phyloP scores from a whole-genome alignment of 371 early-diverging fungal species.

The Mucor circinelloides region DNA sequence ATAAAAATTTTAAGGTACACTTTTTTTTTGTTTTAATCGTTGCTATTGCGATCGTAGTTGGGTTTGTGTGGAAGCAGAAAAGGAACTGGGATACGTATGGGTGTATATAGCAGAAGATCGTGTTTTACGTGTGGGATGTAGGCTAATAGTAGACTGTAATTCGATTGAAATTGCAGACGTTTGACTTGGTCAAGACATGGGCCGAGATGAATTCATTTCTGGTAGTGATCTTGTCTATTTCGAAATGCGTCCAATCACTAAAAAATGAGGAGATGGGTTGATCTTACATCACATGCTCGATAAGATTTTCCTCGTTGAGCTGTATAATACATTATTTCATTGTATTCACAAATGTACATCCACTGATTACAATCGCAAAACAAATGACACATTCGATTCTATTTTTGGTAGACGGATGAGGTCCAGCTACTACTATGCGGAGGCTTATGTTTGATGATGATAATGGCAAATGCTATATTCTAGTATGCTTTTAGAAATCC shows the following conservation, averaged over 20 bases:
- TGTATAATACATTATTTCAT: neutral
- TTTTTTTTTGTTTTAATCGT: neutral
- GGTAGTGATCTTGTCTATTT: neutral
- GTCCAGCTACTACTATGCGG: neutral
- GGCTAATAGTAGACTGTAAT: neutral
- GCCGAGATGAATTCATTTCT: neutral
- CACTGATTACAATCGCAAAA: neutral
- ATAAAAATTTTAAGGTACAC: conserved; percentile 1
- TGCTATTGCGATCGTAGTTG: neutral
- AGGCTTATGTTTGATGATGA: neutral
- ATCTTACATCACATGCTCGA: neutral
- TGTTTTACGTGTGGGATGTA: neutral
- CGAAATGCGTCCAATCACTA: neutral
- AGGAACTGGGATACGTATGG: neutral
- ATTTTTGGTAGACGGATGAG: neutral
- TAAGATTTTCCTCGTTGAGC: neutral
- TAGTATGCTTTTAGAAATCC: neutral
- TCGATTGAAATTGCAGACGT: neutral
- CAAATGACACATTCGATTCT: neutral
- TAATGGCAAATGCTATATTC: neutral
- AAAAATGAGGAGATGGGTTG: neutral
- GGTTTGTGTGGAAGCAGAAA: neutral
- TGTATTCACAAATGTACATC: neutral
- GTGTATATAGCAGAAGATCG: neutral
- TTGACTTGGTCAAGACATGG: neutral